Conservation (phyloP, 257 asterid genomes). For the Solanum peruvianum region DNA sequence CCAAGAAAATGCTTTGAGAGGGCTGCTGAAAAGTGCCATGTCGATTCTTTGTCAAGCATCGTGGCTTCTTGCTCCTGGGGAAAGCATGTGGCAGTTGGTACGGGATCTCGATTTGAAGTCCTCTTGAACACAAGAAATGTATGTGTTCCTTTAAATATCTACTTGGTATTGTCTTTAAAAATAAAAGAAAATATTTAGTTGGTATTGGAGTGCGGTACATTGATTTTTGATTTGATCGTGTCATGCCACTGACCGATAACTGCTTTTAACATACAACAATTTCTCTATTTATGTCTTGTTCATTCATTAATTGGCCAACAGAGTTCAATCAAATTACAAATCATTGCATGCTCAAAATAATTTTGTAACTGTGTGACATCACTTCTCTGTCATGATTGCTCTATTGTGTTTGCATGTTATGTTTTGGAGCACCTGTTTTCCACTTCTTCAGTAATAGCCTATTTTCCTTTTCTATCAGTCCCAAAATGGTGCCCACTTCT, state of each 20-base stretch:
- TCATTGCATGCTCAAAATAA: background rate
- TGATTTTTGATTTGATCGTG: background rate
- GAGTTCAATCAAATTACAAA: background rate
- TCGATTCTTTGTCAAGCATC: constrained; percentile 68
- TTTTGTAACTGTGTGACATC: background rate
- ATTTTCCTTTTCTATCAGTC: background rate
- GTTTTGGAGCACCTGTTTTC: background rate
- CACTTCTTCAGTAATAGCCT: background rate
- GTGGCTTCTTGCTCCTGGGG: constrained; percentile 99
- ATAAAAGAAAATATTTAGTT: background rate
- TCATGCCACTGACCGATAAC: background rate
- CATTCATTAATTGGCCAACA: background rate
- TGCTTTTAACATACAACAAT: background rate
- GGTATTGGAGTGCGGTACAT: background rate
- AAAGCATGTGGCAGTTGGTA: constrained; percentile 82
- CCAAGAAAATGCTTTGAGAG: constrained; percentile 89
- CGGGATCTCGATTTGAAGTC: constrained; percentile 89
- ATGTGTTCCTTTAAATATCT: background rate
- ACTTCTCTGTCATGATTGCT: background rate
- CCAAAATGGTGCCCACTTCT: background rate
- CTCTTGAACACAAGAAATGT: constrained; percentile 86
- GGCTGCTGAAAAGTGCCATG: constrained; percentile 95
- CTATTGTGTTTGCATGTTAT: background rate
- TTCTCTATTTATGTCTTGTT: background rate
- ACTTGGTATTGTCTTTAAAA: background rate